These are phyloP conservation scores for Dothistroma pini DNA, from an alignment of 2,329 filamentous ascomycete species.

Conservation along the genomic window DNA sequence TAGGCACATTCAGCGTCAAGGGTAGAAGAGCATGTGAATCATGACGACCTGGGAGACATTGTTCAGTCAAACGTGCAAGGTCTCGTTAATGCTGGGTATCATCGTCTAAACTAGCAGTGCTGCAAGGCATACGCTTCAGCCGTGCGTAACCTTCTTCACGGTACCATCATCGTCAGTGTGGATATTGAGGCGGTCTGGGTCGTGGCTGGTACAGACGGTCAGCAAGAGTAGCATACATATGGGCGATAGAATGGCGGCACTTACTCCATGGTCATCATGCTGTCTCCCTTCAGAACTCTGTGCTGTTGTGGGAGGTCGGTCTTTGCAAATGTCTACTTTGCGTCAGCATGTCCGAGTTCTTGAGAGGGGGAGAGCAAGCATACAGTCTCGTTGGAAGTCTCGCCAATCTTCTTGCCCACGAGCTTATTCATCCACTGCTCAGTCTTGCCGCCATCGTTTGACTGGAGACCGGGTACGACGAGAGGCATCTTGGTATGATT, in stretches of 20 bases:
- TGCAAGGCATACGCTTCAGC: slow-evolving; percentile 30
- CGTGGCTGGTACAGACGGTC: background rate
- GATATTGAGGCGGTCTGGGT: slow-evolving; percentile 40
- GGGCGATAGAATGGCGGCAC: slow-evolving; percentile 35
- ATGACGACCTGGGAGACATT: background rate
- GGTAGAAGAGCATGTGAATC: background rate
- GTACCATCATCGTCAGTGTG: slow-evolving; percentile 49
- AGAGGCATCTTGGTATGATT: slow-evolving; percentile 44
- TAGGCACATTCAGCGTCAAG: background rate
- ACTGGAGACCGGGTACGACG: slow-evolving; percentile 47
- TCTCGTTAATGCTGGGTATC: background rate
- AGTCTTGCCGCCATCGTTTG: slow-evolving; percentile 38
- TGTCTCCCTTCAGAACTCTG: slow-evolving; percentile 45
- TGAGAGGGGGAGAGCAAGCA: no score
- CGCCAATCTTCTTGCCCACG: slow-evolving; percentile 51
- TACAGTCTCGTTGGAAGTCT: slow-evolving; percentile 45
- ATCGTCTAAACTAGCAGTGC: background rate
- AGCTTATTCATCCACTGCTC: slow-evolving; percentile 48
- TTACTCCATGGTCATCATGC: slow-evolving; percentile 48
- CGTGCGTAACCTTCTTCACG: slow-evolving; percentile 47
- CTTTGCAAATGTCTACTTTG: slow-evolving; percentile 48
- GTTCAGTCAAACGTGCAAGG: no score
- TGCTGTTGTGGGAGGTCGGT: slow-evolving; percentile 47
- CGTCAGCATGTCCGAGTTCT: background rate
- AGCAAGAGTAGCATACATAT: background rate